Evolutionary conservation across 495 filamentous ascomycete genomes (phyloP), one percentile per base, ranked within the genome.

Genomic region (Staphylotrichum tortipilum): DNA sequence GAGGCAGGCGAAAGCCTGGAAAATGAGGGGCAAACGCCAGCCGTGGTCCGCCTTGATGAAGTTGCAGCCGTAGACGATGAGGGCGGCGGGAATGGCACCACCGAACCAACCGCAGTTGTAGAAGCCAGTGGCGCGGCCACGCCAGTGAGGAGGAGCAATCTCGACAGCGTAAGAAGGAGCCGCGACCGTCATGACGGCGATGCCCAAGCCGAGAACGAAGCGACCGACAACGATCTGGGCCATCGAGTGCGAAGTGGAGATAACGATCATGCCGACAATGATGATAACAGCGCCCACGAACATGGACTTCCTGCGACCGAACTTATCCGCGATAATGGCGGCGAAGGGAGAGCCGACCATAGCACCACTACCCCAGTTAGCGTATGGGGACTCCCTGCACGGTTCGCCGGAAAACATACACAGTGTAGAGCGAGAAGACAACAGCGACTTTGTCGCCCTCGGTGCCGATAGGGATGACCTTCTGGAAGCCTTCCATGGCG

Each of bases 31-130:
- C 18, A 75, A 61, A 21, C 69, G 62, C 72, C 71, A 77, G 36
- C 68, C 62, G 39, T 59, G 68, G 49, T 74, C 47, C 54, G 53
- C 69, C 18, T 61, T 53, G 23, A 77, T 66, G 41, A 56, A 60
- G 47, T 68, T 68, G 59, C 58, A 66, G 45, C 69, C 74, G 34
- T 68, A 75, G 31, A 65, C 64, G 29, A 73, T 54, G 34, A 67
- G 63, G 46, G 72, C 68, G 4, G 74, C 72, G 14, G 73, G 71
- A 31, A 77, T 75, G 43, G 70, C 55, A 39, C 74, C 74, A 38
- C 70, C 70, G 49, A 74, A 74, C 70, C 71, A 76, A 41, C 70
- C 70, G 52, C 71, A 73, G 59, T 77, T 77, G 60, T 77, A 77
- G 55, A 75, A 75, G 61, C 67, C 70, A 12, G 65, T 68, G 58